Evolutionary conservation across 768 basidiomycete genomes (phyloP).

Genomic region (Asterophora parasitica): DNA sequence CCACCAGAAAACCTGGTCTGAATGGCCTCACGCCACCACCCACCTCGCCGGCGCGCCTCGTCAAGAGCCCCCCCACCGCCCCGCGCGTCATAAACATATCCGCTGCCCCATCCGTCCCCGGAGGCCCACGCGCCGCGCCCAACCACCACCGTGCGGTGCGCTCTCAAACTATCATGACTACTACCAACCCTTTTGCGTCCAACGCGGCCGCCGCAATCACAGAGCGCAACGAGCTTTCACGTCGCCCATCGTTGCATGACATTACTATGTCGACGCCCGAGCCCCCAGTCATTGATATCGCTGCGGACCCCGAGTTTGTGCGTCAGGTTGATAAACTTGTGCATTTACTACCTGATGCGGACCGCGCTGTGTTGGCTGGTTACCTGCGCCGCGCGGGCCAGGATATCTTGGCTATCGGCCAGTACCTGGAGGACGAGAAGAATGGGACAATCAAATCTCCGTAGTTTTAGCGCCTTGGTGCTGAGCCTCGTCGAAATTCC

Average conservation of each 20-base stretch:
- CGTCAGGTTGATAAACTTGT: conserved; percentile 68
- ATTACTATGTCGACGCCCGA: conserved; percentile 19
- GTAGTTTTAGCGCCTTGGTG: conserved; percentile 1
- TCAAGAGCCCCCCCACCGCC: conserved; percentile 20
- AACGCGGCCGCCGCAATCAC: conserved; percentile 13
- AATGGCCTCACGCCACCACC: conserved; percentile 16
- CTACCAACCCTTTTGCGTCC: conserved; percentile 26
- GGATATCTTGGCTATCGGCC: conserved; percentile 81
- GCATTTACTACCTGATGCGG: conserved; percentile 68
- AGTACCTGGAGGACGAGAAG: conserved; percentile 82
- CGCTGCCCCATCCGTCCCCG: conserved; percentile 53
- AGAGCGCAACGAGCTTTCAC: conserved; percentile 27
- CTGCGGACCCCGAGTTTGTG: conserved; percentile 50
- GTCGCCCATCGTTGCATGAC: conserved; percentile 37
- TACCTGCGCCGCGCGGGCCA: conserved; percentile 73
- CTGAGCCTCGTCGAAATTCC: too few species aligned
- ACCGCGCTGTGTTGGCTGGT: conserved; percentile 58
- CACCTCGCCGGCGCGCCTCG: conserved; percentile 21
- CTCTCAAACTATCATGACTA: conserved; percentile 59
- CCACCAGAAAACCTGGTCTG: conserved; percentile 21
- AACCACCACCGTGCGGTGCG: conserved; percentile 48
- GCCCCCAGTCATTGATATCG: conserved; percentile 30
- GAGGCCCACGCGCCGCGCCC: conserved; percentile 70
- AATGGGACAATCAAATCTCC: conserved; percentile 48
- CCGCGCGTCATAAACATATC: conserved; percentile 30